Evolutionary conservation across 306 rosid species (phyloP), one percentile per base, ranked within the genome.

Genomic region (Lathyrus aphaca): DNA sequence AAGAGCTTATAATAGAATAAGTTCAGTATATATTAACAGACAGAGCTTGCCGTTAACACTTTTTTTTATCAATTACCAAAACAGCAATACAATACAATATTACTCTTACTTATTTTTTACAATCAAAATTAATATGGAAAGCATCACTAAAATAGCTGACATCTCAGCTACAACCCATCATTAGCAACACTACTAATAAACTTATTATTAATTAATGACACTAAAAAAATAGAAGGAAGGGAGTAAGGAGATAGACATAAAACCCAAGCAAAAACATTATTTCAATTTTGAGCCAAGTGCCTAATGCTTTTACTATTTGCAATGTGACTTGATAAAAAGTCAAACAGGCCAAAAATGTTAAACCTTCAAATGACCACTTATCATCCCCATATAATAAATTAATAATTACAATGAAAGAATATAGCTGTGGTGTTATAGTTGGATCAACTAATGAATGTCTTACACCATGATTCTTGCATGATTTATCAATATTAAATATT

Each of bases 401-500:
- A 54, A 30, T 50, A 59, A 40, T 42, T 58, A 46, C 56, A 39
- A 65, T 5, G 39, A 42, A 40, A 73, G 18, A 65, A 29, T 45
- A 27, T 45, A 32, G 7, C 23, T 14, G 55, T 63, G 17, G 65
- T 64, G 50, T 25, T 39, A 21, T 56, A 64, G 65, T 55, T 57
- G 63, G 69, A 63, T 58, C 54, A 39, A 69, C 59, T 40, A 69
- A 37, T 42, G 39, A 35, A 10, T 25, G 64, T 58, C 75, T 43
- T 23, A 59, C 35, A 44, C 54, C 45, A 39, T 19, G 16, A 49
- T 57, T 62, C 42, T 14, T 56, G 9, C 13, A 44, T 11, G 40
- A 72, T 3, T 44, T 21, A 49, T 77, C 11, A 69, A 50, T 64
- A 19, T 42, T 40, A 77, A 73, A 64, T 25, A 16, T 51, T 19